A percentile compares a stretch with the other conserved stretches of the same genome.
These are phyloP conservation scores for Acacia concinna DNA, from an alignment of 331 rosid species.

Conservation along the genomic window DNA sequence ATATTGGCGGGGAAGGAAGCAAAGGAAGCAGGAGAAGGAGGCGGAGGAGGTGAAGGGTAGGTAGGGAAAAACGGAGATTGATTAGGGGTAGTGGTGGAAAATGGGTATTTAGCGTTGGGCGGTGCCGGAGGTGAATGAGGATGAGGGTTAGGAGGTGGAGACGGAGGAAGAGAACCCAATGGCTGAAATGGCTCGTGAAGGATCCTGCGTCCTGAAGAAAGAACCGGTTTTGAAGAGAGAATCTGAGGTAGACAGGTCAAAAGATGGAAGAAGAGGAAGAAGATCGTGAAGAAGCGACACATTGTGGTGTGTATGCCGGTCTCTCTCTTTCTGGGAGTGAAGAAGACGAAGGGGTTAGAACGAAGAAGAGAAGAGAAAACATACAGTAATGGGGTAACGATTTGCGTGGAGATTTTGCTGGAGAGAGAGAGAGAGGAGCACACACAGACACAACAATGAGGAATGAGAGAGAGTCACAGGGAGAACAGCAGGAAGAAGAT, in stretches of 20 bases:
- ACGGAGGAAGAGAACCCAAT: slow-evolving; percentile 45
- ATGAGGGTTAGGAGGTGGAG: slow-evolving; percentile 40
- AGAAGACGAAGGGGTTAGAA: not conserved
- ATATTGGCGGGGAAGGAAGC: slow-evolving; percentile 94
- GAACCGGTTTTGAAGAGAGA: slow-evolving; percentile 12
- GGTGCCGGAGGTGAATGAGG: slow-evolving; percentile 22
- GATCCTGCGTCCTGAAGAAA: slow-evolving; percentile 43
- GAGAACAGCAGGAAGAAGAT: not conserved
- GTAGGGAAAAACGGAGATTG: slow-evolving; percentile 79
- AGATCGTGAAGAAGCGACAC: slow-evolving; percentile 36
- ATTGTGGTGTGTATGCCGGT: slow-evolving; percentile 46
- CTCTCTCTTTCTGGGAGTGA: not conserved
- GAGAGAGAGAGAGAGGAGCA: not conserved
- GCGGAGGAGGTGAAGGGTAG: slow-evolving; percentile 56
- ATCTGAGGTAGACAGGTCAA: slow-evolving; percentile 2
- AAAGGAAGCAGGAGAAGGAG: slow-evolving; percentile 51
- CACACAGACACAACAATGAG: not conserved
- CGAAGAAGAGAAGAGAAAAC: not conserved
- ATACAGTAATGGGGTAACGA: slow-evolving; percentile 17
- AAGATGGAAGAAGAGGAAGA: slow-evolving; percentile 17
- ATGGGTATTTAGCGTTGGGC: slow-evolving; percentile 54
- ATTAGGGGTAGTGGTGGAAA: slow-evolving; percentile 52
- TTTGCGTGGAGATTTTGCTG: not conserved
- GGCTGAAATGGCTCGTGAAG: slow-evolving; percentile 77
- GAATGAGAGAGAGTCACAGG: not conserved